A percentile compares a stretch with the other conserved stretches of the same genome.
Conservation (phyloP, 352 stramenopile species). For the Phytophthora litchii region DNA sequence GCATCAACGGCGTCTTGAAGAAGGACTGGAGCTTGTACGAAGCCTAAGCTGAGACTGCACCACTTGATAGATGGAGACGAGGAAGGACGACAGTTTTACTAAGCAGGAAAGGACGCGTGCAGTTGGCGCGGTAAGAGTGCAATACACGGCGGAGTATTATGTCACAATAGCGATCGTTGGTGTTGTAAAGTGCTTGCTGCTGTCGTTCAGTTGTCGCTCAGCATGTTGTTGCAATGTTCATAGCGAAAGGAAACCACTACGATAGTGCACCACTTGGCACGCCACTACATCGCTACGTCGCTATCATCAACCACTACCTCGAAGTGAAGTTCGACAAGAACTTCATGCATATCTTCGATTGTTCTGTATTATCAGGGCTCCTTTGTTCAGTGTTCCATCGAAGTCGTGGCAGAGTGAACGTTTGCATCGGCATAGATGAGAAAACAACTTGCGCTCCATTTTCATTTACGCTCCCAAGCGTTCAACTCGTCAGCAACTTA, state of each 20-base stretch:
- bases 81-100: conserved; percentile 11
- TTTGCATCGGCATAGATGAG: background rate
- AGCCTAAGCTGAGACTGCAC: conserved; percentile 15
- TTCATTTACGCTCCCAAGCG: background rate
- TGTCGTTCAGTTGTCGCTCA: background rate
- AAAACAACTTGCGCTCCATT: background rate
- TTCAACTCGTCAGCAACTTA: background rate
- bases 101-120: conserved; percentile 2
- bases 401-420: background rate
- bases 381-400: background rate
- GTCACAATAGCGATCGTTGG: conserved; percentile 15
- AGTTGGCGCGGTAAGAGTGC: conserved; percentile 26
- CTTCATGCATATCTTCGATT: conserved; percentile 1
- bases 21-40: conserved; percentile 63
- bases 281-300: too few species aligned
- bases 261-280: too few species aligned
- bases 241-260: too few species aligned
- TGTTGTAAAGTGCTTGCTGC: background rate
- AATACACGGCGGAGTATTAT: conserved; percentile 43
- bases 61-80: conserved; percentile 19
- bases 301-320: background rate
- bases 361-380: background rate
- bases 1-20: conserved; percentile 80
- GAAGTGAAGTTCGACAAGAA: background rate
- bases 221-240: background rate